Evolutionary conservation across 1,139 yeast genomes (phyloP), one percentile per base, ranked within the genome.

Genomic region (Debaryomyces sp.): DNA sequence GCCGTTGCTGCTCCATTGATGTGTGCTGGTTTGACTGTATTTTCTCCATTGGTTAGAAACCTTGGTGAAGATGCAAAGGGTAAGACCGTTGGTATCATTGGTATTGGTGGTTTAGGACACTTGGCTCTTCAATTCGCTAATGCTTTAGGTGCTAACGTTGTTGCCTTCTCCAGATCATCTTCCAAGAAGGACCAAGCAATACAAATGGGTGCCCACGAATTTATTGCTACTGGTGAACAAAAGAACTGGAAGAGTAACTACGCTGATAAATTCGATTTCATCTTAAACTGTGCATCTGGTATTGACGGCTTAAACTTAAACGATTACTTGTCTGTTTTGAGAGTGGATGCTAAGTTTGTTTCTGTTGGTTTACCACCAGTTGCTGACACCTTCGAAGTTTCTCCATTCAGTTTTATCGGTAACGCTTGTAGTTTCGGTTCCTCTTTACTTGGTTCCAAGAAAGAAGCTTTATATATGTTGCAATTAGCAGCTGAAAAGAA

Each of bases 21-120:
- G 71, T 85, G 89, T 69, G 89, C 84, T 38, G 89, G 89, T 50
- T 70, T 82, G 57, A 85, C 89, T 18, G 82, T 79, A 1, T 84
- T 70, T 66, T 72, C 83, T 5, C 89, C 89, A 38, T 62, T 84
- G 51, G 66, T 63, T 43, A 64, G 73, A 60, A 62, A 67, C 52
- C 56, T 70, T 33, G 66, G 67, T 56, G 50, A 57, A 40, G 61
- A 64, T 30, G 64, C 66, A 34, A 60, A 49, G 36, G 71, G 72
- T 13, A 70, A 69, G 52, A 76, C 77, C 49, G 76, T 77, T 50
- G 84, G 81, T 47, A 66, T 79, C 43, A 69, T 74, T 48, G 78
- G 79, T 48, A 77, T 74, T 55, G 79, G 78, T 53, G 78, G 78
- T 17, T 68, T 75, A 54, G 79, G 78, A 13, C 79, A 73, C 59